Base-by-base conservation (phyloP, 2,329 filamentous ascomycete genomes). In the Colletotrichum euphorbiae region DNA sequence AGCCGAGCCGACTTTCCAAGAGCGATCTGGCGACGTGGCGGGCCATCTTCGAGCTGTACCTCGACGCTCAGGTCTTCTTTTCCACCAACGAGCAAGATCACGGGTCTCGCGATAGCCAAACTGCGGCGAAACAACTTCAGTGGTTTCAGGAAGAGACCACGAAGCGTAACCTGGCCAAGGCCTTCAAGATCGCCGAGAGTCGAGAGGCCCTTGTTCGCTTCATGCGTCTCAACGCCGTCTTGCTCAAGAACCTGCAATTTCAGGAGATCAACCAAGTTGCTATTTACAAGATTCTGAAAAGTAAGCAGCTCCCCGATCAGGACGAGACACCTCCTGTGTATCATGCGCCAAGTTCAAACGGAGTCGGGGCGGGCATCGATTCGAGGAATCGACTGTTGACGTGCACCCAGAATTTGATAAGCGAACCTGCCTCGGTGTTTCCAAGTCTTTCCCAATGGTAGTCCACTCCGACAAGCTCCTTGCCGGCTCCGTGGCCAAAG, bases 251-350 rank as follows among this genome's bases (percentile, higher is more conserved):
- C 58, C 84, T 97, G 71, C 90, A 90, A 67, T 97, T 97, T 73
- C 92, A 94, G 74, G 93, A 96, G 75, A 89, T 97, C 71, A 97
- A 97, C 74, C 87, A 88, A 71, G 86, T 86, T 33, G 93, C 93
- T 1, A 88, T 96, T 73, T 83, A 82, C 38, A 97, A 97, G 78
- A 97, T 97, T 58, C 80, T 97, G 60, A 97, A 97, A 78, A 97
- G 90, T 91, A 77, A 70, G 86, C 24, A 24, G 24, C 4, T 24
- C 24, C 24, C 5, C 4, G 24, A 24, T 24, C 24, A 24, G 24
- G 24, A 24, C 4, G 24, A 24, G 24, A 24, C 24, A 24, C 4
- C 24, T 24, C 24, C 24, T 24, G 24, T 4, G 24, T 24, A 24
- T 24, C 4, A 24, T 24, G 24, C 24, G 24, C 24, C 24, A 1